Conservation (phyloP, 352 stramenopile species). For the Thraustochytrium striatum region DNA sequence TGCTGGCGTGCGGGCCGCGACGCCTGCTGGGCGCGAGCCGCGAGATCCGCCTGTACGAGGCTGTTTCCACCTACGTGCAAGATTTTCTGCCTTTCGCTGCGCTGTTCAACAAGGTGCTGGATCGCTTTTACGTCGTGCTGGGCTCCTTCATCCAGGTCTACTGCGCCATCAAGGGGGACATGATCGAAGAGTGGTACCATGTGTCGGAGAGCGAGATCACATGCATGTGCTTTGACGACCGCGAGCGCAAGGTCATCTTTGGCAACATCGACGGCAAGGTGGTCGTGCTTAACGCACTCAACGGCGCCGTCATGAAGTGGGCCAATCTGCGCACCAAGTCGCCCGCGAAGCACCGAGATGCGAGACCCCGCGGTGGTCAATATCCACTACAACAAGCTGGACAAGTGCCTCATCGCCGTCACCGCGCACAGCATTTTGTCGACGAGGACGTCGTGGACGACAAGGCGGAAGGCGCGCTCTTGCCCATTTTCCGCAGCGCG, state of each 20-base stretch:
- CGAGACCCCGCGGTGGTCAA: not conserved
- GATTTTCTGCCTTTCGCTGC: conserved; percentile 50
- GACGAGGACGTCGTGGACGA: conserved; percentile 64
- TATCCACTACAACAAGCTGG: conserved; percentile 35
- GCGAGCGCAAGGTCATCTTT: conserved; percentile 52
- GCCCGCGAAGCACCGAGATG: not conserved
- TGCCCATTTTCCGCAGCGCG: conserved; percentile 61
- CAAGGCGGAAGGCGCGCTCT: conserved; percentile 47
- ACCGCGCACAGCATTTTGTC: conserved; percentile 62
- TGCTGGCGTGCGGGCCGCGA: conserved; percentile 24
- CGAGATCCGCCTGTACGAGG: conserved; percentile 41
- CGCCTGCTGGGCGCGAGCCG: not conserved
- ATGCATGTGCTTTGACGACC: conserved; percentile 53
- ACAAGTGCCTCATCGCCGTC: conserved; percentile 51
- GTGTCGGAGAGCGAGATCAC: conserved; percentile 49
- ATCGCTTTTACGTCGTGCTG: conserved; percentile 52
- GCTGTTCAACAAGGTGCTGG: conserved; percentile 51
- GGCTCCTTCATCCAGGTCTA: conserved; percentile 50
- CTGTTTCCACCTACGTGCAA: conserved; percentile 40
- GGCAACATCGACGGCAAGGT: conserved; percentile 51
- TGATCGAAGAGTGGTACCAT: conserved; percentile 50
- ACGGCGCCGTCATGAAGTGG: conserved; percentile 50
- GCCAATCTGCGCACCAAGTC: not conserved
- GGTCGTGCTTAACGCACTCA: conserved; percentile 53
- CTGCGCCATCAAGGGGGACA: conserved; percentile 45